A percentile compares a stretch with the other conserved stretches of the same genome.
These are phyloP conservation scores for Umbelopsis sp. DNA, from an alignment of 371 early-diverging fungal genomes.

Conservation along the genomic window DNA sequence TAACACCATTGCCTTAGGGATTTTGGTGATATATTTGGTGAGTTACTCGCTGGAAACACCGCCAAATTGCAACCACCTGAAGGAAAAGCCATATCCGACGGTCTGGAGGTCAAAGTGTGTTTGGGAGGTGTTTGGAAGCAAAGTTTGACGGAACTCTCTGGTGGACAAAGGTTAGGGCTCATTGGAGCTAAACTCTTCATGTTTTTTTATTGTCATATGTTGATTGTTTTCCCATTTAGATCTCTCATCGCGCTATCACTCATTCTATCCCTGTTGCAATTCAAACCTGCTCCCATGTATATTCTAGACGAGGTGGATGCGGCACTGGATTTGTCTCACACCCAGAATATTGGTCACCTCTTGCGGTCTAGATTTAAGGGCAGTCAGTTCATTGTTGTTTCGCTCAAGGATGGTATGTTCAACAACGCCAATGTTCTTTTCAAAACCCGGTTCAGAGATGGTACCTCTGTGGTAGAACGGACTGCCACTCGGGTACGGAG, in stretches of 20 bases:
- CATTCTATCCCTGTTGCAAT: conserved; percentile 96
- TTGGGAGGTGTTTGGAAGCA: conserved; percentile 99
- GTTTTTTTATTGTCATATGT: background rate
- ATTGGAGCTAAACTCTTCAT: background rate
- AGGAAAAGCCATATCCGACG: conserved; percentile 80
- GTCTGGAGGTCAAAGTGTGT: conserved; percentile 94
- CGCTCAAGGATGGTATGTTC: conserved; percentile 99
- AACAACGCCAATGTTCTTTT: conserved; percentile 99
- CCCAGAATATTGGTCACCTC: conserved; percentile 99
- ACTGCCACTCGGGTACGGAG: background rate
- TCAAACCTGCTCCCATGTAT: conserved; percentile 99
- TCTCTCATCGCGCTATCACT: conserved; percentile 97
- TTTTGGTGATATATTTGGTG: conserved; percentile 96
- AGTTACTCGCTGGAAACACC: conserved; percentile 90
- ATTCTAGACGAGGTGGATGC: conserved; percentile 99
- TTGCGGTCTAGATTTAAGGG: conserved; percentile 95
- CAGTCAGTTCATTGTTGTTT: conserved; percentile 99
- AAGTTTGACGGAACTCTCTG: conserved; percentile 96
- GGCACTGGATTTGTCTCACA: conserved; percentile 98
- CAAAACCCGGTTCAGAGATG: conserved; percentile 94
- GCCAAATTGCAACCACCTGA: conserved; percentile 88
- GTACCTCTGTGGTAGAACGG: conserved; percentile 91
- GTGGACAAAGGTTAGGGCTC: conserved; percentile 91
- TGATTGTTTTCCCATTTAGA: conserved; percentile 33
- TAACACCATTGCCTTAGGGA: conserved; percentile 53